Evolutionary conservation across 2,329 filamentous ascomycete species (phyloP).

Genomic region (Aureobasidium sp.): DNA sequence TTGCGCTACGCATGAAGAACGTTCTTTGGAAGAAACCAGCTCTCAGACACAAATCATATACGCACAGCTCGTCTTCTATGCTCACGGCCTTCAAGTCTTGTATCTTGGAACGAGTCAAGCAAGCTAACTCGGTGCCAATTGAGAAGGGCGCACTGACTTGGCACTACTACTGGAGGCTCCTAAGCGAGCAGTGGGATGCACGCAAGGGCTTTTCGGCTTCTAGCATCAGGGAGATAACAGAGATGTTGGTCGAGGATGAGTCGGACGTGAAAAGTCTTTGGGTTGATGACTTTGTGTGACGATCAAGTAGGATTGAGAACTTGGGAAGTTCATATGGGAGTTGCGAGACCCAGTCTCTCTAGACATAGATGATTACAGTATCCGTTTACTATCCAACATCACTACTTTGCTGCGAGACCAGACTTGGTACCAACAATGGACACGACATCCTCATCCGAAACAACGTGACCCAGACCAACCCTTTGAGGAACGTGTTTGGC

Average conservation of each 20-base stretch:
- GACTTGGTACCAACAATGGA: slow-evolving; percentile 47
- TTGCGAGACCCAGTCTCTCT: too few species aligned
- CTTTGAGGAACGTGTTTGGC: slow-evolving; percentile 90
- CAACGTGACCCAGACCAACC: slow-evolving; percentile 74
- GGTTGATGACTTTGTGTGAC: background rate
- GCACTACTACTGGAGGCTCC: background rate
- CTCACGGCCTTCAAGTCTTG: background rate
- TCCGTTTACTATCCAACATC: background rate
- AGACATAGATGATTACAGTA: background rate
- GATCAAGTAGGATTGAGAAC: background rate
- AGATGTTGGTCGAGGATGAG: background rate
- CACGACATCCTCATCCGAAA: slow-evolving; percentile 61
- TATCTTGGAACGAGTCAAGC: background rate
- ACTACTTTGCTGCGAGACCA: slow-evolving; percentile 22
- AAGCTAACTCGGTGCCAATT: background rate
- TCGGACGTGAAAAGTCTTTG: background rate
- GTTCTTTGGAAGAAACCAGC: background rate
- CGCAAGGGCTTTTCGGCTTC: background rate
- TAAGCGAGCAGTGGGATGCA: background rate
- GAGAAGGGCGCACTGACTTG: background rate
- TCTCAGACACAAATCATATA: background rate
- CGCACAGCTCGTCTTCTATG: background rate
- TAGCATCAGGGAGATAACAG: background rate
- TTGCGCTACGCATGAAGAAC: background rate
- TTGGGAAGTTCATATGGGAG: background rate